phyloP scores from a whole-genome alignment of 331 rosid genomes.

The Stylosanthes scabra region DNA sequence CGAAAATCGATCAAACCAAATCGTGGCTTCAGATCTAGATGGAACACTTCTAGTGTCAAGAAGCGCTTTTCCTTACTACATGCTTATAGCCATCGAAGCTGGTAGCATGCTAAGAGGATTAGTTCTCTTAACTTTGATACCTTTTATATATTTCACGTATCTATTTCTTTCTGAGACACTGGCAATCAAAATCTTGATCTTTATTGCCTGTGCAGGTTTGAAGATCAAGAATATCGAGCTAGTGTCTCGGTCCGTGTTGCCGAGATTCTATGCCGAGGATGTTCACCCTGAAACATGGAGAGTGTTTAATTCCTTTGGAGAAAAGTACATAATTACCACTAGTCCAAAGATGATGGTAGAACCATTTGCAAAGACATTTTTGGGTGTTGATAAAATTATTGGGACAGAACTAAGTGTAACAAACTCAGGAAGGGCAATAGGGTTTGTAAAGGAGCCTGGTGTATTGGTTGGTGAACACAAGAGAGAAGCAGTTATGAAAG shows the following conservation, averaged over 20 bases:
- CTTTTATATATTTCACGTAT: conserved; percentile 64
- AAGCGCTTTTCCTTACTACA: conserved; percentile 83
- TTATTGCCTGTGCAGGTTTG: conserved; percentile 66
- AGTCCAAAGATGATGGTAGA: conserved; percentile 87
- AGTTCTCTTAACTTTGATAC: conserved; percentile 55
- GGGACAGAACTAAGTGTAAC: conserved; percentile 73
- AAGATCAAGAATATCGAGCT: conserved; percentile 60
- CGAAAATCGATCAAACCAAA: conserved; percentile 62
- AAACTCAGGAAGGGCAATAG: conserved; percentile 65
- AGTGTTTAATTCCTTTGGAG: conserved; percentile 83
- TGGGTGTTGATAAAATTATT: conserved; percentile 77
- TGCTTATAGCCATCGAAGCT: conserved; percentile 87
- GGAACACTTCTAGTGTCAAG: conserved; percentile 78
- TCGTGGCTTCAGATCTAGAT: conserved; percentile 78
- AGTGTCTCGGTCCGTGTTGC: conserved; percentile 73
- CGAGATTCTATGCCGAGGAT: conserved; percentile 79
- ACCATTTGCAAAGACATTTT: conserved; percentile 61
- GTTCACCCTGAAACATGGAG: conserved; percentile 79
- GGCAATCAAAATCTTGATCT: conserved; percentile 67
- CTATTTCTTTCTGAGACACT: conserved; percentile 58
- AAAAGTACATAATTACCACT: conserved; percentile 68
- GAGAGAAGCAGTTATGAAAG: conserved; percentile 59
- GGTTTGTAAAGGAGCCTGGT: conserved; percentile 72
- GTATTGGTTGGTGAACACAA: conserved; percentile 74
- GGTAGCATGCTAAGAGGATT: conserved; percentile 76